Conservation (phyloP, 139 green algal species). For the Diplosphaera chodatii region DNA sequence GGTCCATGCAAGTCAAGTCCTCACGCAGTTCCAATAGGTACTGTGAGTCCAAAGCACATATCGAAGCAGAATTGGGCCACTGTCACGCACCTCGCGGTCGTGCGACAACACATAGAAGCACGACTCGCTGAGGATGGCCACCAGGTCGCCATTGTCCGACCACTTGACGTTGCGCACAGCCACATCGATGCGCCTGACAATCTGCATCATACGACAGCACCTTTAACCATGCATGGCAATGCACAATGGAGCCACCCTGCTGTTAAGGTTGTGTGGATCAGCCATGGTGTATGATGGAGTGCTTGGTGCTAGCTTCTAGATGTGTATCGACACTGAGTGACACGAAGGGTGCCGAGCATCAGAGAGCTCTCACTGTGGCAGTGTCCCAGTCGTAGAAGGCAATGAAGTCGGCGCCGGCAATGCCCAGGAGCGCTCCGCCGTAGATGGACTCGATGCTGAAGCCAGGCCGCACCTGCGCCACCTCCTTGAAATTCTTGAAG, state of each 20-base stretch:
- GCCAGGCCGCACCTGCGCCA: conserved; percentile 58
- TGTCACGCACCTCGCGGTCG: conserved; percentile 33
- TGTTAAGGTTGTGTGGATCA: no score
- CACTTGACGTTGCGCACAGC: conserved; percentile 70
- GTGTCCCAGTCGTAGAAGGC: conserved; percentile 95
- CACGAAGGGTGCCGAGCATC: no score
- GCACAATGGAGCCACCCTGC: no score
- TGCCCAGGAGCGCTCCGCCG: conserved; percentile 78
- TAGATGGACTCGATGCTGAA: conserved; percentile 85
- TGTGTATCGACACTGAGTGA: no score
- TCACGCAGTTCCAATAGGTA: no score
- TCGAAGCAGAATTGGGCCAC: no score
- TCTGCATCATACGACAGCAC: not conserved
- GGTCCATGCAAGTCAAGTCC: no score
- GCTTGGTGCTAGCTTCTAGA: no score
- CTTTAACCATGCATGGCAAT: no score
- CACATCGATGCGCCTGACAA: conserved; percentile 91
- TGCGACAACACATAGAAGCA: conserved; percentile 87
- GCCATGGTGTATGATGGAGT: no score
- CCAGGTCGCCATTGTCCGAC: conserved; percentile 78
- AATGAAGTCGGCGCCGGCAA: conserved; percentile 82
- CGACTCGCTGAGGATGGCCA: conserved; percentile 75
- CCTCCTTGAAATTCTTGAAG: conserved; percentile 79
- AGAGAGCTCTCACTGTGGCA: conserved; percentile 38
- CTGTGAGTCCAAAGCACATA: no score